Percentiles rank a stretch among this genome's conserved stretches.
phyloP scores from a whole-genome alignment of 225 moss, liverwort and hornwort species.

The Bryum argenteum region DNA sequence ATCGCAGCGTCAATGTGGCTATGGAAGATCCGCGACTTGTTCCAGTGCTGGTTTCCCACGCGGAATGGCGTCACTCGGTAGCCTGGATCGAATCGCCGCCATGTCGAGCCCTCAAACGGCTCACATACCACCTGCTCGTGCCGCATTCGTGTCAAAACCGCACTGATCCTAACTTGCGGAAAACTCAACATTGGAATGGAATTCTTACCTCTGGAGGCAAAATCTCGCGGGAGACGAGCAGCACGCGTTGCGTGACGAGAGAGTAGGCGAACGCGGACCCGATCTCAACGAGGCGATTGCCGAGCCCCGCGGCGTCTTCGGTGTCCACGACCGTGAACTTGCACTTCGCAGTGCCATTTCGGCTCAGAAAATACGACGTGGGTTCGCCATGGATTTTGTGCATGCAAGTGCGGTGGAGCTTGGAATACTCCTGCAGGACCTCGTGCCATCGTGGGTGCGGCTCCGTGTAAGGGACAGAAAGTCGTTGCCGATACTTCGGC shows the following conservation, averaged over 20 bases:
- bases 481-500: slow-evolving; percentile 41
- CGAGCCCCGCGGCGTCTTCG: slow-evolving; percentile 40
- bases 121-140: slow-evolving; percentile 34
- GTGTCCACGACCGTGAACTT: slow-evolving; percentile 41
- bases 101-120: slow-evolving; percentile 57
- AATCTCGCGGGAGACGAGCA: slow-evolving; percentile 31
- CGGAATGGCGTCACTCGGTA: slow-evolving; percentile 32
- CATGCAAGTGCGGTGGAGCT: slow-evolving; percentile 72
- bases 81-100: slow-evolving; percentile 34
- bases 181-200: not conserved
- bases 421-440: slow-evolving; percentile 61
- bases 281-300: slow-evolving; percentile 47
- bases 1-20: slow-evolving; percentile 30
- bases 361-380: slow-evolving; percentile 32
- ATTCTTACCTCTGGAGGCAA: slow-evolving; percentile 15
- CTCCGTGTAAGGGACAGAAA: slow-evolving; percentile 34
- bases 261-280: slow-evolving; percentile 37
- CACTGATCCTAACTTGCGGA: too few species aligned
- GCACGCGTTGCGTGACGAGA: slow-evolving; percentile 48
- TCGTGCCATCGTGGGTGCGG: slow-evolving; percentile 37
- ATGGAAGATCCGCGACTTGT: slow-evolving; percentile 34
- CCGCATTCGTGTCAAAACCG: too few species aligned
- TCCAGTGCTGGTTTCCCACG: slow-evolving; percentile 13
- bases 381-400: slow-evolving; percentile 38
- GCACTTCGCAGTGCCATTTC: slow-evolving; percentile 30